Conservation (phyloP, 768 basidiomycete genomes). For the Macrolepiota albuminosa region DNA sequence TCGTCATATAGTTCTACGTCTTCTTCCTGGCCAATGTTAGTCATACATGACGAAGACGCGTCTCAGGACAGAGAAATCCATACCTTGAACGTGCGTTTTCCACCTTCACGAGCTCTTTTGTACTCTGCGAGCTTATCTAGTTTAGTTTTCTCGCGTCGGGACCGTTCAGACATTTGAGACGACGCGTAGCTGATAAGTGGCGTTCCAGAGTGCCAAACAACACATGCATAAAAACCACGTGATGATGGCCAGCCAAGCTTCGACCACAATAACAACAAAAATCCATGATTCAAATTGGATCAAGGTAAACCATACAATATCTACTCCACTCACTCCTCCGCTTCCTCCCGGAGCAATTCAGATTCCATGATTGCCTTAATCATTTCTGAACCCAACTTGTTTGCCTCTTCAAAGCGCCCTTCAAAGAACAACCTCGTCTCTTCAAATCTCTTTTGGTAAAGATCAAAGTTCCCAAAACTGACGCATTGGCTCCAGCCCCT, state of each 20-base stretch:
- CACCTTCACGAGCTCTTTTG: slow-evolving; percentile 15
- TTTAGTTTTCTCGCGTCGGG: slow-evolving; percentile 30
- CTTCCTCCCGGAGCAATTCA: slow-evolving; percentile 33
- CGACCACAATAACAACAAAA: not conserved
- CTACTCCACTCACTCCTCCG: not conserved
- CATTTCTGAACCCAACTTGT: slow-evolving; percentile 80
- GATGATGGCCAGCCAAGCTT: not conserved
- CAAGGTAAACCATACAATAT: too few relatives aligned
- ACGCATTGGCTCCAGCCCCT: slow-evolving; percentile 97
- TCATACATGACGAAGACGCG: slow-evolving; percentile 1
- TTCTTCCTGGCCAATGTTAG: slow-evolving; percentile 32
- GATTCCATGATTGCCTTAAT: slow-evolving; percentile 80
- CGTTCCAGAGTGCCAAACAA: not conserved
- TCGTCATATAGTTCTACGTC: slow-evolving; percentile 81
- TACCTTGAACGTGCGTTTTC: slow-evolving; percentile 13
- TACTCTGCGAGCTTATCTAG: slow-evolving; percentile 16
- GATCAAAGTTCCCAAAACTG: slow-evolving; percentile 85
- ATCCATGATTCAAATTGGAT: too few relatives aligned
- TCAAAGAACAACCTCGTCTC: slow-evolving; percentile 82
- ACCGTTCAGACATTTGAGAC: slow-evolving; percentile 35
- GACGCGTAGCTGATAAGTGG: not conserved
- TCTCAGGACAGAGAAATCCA: not conserved
- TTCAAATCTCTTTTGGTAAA: slow-evolving; percentile 78
- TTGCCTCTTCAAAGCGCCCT: slow-evolving; percentile 82
- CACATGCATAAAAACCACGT: not conserved